A percentile compares a stretch with the other conserved stretches of the same genome.
These are phyloP conservation scores for Punica granatum DNA, from an alignment of 345 rosid genomes.

Conservation along the genomic window DNA sequence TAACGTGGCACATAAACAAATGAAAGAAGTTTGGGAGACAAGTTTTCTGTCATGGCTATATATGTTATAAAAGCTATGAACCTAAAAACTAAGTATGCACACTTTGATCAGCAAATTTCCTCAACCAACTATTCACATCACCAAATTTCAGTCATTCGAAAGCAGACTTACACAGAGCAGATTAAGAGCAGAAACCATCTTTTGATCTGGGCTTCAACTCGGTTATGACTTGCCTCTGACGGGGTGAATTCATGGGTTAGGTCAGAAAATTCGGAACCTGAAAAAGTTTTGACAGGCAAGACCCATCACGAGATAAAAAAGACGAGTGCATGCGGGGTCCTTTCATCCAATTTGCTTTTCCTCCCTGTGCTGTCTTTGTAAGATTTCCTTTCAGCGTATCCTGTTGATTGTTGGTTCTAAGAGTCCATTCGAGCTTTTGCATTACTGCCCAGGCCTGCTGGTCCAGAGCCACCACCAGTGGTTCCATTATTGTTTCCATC, in stretches of 20 bases:
- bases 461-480: background rate
- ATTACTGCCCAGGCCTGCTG: background rate
- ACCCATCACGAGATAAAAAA: background rate
- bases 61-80: background rate
- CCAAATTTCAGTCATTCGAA: conserved; percentile 1
- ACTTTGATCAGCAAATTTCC: conserved; percentile 7
- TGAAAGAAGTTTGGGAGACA: conserved; percentile 16
- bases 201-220: background rate
- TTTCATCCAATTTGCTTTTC: background rate
- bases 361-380: background rate
- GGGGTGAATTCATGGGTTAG: background rate
- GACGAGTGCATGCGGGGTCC: background rate
- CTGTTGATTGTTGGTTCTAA: background rate
- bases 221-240: background rate
- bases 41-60: background rate
- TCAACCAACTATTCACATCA: conserved; percentile 2
- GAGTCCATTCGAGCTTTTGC: background rate
- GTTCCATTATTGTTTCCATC: conserved; percentile 4
- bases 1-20: conserved; percentile 8
- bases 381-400: background rate
- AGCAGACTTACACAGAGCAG: conserved; percentile 8
- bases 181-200: background rate
- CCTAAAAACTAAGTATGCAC: background rate
- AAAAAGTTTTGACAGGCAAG: background rate
- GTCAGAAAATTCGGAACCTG: background rate